Evolutionary conservation across 2,329 filamentous ascomycete genomes (phyloP).

Genomic region (Basipetospora chlamydospora): DNA sequence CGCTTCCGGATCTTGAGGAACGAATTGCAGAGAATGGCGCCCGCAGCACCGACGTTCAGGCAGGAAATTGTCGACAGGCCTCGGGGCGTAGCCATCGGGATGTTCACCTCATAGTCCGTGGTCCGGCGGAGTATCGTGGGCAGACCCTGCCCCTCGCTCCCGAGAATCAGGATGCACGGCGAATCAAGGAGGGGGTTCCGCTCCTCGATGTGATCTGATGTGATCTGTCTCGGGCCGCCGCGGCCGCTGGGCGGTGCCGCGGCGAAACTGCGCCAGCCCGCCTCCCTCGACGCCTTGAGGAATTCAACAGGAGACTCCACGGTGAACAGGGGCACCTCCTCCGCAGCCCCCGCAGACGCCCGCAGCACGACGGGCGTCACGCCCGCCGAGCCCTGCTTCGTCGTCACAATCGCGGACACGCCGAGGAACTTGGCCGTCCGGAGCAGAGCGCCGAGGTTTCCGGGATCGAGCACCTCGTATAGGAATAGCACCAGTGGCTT

Average conservation of each 20-base stretch:
- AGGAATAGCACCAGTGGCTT: slow-evolving; percentile 61
- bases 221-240: slow-evolving; percentile 29
- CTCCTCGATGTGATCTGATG: slow-evolving; percentile 32
- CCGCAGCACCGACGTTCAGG: slow-evolving; percentile 84
- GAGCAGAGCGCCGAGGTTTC: slow-evolving; percentile 80
- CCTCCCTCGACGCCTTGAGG: slow-evolving; percentile 47
- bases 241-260: slow-evolving; percentile 19
- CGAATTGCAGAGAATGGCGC: slow-evolving; percentile 57
- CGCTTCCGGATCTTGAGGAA: slow-evolving; percentile 24
- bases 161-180: slow-evolving; percentile 69
- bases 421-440: slow-evolving; percentile 86
- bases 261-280: slow-evolving; percentile 75
- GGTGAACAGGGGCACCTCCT: slow-evolving; percentile 60
- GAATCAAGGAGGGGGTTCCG: slow-evolving; percentile 38
- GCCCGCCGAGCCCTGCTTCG: slow-evolving; percentile 56
- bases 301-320: slow-evolving; percentile 56
- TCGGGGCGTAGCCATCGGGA: slow-evolving; percentile 37
- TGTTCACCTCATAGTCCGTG: slow-evolving; percentile 52
- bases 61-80: slow-evolving; percentile 56
- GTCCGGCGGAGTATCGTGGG: slow-evolving; percentile 46
- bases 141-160: slow-evolving; percentile 67
- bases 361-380: slow-evolving; percentile 71
- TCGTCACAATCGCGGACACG: slow-evolving; percentile 67
- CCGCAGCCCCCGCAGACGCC: slow-evolving; percentile 74
- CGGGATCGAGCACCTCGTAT: slow-evolving; percentile 68